These are phyloP conservation scores for Zanthoxylum bungeanum DNA, from an alignment of 345 rosid species.

Conservation along the genomic window DNA sequence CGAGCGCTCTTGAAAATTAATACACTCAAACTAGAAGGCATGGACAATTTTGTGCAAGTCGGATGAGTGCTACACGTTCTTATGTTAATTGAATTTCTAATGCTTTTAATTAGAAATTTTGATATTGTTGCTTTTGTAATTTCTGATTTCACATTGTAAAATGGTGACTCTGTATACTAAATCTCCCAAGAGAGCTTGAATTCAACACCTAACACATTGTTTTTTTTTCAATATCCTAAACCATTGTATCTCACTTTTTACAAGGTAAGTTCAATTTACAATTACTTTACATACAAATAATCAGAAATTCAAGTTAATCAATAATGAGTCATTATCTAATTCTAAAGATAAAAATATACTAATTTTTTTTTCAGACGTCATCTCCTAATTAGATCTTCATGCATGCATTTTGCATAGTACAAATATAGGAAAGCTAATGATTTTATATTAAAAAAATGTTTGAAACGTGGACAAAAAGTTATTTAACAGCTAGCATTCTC, in stretches of 20 bases:
- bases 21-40: too few species aligned
- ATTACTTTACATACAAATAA: neutral
- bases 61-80: neutral
- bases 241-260: too few species aligned
- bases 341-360: too few species aligned
- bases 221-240: too few species aligned
- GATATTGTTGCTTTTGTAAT: neutral
- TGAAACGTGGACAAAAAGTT: neutral
- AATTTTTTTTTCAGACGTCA: too few species aligned
- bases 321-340: too few species aligned
- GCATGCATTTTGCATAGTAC: neutral
- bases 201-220: too few species aligned
- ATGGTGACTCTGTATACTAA: neutral
- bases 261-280: too few species aligned
- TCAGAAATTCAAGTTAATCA: too few species aligned
- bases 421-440: neutral
- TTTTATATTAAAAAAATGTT: neutral
- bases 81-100: neutral
- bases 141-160: neutral
- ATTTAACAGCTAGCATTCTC: constrained; percentile 8
- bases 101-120: neutral
- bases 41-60: neutral
- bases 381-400: neutral
- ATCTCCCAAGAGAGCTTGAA: too few species aligned
- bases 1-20: too few species aligned